Evolutionary conservation across 2,329 filamentous ascomycete genomes (phyloP), one percentile per base, ranked within the genome.

Genomic region (Alternaria infectoria): DNA sequence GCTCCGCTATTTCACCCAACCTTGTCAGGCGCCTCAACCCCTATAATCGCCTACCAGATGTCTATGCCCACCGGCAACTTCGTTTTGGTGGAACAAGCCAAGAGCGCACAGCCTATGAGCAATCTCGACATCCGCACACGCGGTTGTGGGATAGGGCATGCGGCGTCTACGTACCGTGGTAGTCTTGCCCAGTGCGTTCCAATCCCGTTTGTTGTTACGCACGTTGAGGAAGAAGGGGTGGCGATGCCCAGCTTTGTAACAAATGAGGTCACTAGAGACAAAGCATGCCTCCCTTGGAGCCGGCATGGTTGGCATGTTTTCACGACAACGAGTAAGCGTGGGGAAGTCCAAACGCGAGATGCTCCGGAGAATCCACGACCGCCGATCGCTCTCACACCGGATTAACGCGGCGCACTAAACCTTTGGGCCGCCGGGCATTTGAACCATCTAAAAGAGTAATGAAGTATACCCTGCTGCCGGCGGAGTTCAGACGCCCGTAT

Each of bases 401-500:
- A 64, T 68, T 49, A 67, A 59, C 62, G 52, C 61, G 64, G 60
- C 54, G 40, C 62, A 64, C 62, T 57, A 67, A 52, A 57, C 15
- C 62, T 61, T 73, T 67, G 69, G 71, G 65, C 70, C 57, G 62
- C 70, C 69, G 66, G 49, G 49, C 69, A 73, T 74, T 66, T 71
- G 70, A 57, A 52, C 56, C 59, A 46, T 61, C 61, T 65, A 66
- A 65, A 17, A 59, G 66, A 71, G 63, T 62, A 61, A 71, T 67
- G 72, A 68, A 69, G 64, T 68, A 64, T 68, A 64, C 65, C 68
- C 70, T 71, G 67, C 72, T 49, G 65, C 67, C 59, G 67, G 73
- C 74, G 69, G 74, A 75, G 67, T 72, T 68, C 64, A 70, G 65
- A 59, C 61, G 66, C 69, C 71, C 67, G 69, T 69, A 70, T 70